A percentile compares a stretch with the other conserved stretches of the same genome.
Conservation (phyloP, 345 rosid species). For the Brassica juncea region DNA sequence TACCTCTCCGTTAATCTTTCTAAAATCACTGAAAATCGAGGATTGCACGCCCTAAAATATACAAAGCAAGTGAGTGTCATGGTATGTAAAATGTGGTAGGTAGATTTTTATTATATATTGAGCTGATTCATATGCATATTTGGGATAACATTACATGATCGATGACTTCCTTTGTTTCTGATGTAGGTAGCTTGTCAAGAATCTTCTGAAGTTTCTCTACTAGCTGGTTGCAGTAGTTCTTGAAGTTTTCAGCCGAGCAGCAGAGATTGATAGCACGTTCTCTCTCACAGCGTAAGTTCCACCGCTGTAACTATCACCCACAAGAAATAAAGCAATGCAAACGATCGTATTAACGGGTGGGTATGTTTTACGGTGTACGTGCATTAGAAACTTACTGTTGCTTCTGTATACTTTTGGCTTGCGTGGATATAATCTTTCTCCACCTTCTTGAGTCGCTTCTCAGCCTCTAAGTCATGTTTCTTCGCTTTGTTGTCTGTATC, state of each 20-base stretch:
- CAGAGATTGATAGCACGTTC: background rate
- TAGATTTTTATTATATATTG: background rate
- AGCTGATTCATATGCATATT: background rate
- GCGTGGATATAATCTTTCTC: constrained; percentile 30
- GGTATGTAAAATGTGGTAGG: background rate
- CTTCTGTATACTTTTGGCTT: constrained; percentile 5
- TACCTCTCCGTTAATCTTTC: background rate
- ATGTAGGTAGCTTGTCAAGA: background rate
- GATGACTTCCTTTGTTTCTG: background rate
- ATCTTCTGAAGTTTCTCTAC: background rate
- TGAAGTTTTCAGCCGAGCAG: background rate
- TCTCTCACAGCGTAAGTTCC: background rate
- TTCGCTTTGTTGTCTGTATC: background rate
- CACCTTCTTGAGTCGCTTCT: constrained; percentile 22
- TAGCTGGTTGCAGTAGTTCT: background rate
- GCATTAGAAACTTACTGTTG: background rate
- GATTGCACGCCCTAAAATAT: background rate
- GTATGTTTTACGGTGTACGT: background rate
- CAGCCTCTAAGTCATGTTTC: constrained; percentile 19
- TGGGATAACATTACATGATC: background rate
- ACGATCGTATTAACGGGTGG: background rate
- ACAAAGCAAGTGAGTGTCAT: background rate
- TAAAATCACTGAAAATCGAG: background rate
- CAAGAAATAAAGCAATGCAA: background rate
- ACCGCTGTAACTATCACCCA: background rate